These are phyloP conservation scores for Claviceps sorghi DNA, from an alignment of 2,329 filamentous ascomycete genomes.

Conservation along the genomic window DNA sequence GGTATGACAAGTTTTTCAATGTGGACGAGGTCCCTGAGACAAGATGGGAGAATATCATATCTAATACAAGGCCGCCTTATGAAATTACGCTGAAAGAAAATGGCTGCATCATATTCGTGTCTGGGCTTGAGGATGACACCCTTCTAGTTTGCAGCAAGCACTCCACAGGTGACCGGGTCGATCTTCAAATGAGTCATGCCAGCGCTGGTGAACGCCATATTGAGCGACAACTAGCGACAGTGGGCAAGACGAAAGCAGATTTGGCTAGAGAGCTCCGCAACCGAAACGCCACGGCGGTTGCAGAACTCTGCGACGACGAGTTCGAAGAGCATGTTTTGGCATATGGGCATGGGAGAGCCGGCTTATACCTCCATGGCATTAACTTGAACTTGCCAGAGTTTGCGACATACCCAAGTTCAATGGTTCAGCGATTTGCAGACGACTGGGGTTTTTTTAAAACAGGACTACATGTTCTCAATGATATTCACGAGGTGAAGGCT, in stretches of 20 bases:
- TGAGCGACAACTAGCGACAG: slow-evolving; percentile 58
- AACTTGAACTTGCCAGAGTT: slow-evolving; percentile 93
- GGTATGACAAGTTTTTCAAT: slow-evolving; percentile 99
- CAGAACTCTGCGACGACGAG: slow-evolving; percentile 86
- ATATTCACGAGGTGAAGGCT: slow-evolving; percentile 55
- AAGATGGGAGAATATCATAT: slow-evolving; percentile 64
- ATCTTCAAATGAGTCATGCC: slow-evolving; percentile 66
- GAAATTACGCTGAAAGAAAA: slow-evolving; percentile 97
- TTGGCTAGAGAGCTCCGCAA: slow-evolving; percentile 60
- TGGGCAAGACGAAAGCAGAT: slow-evolving; percentile 67
- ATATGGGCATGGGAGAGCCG: slow-evolving; percentile 68
- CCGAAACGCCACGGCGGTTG: slow-evolving; percentile 87
- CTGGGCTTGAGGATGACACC: slow-evolving; percentile 76
- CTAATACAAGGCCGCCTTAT: slow-evolving; percentile 70
- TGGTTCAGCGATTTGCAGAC: slow-evolving; percentile 82
- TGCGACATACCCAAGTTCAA: slow-evolving; percentile 63
- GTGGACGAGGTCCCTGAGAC: slow-evolving; percentile 68
- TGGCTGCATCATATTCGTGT: slow-evolving; percentile 97
- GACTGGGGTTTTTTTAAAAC: slow-evolving; percentile 91
- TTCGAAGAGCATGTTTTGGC: slow-evolving; percentile 96
- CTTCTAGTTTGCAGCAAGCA: slow-evolving; percentile 98
- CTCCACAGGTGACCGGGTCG: slow-evolving; percentile 69
- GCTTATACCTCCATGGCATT: slow-evolving; percentile 88
- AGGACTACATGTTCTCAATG: slow-evolving; percentile 61
- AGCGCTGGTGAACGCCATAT: slow-evolving; percentile 69